phyloP scores from a whole-genome alignment of 345 rosid genomes.

The Brassica cretica region DNA sequence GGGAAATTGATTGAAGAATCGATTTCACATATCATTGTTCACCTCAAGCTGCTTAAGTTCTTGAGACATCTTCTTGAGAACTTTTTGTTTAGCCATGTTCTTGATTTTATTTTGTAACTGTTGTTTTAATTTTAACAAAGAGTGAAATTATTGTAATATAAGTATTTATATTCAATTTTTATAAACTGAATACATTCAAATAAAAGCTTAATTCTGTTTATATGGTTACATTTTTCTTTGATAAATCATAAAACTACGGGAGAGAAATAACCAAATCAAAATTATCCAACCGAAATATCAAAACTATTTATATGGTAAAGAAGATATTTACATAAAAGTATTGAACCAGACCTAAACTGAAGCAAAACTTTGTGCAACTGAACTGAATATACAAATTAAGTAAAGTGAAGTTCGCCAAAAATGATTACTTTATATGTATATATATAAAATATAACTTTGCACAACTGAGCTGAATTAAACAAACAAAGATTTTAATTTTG shows the following conservation, averaged over 20 bases:
- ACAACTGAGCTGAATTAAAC: background rate
- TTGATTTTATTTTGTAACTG: conserved; percentile 13
- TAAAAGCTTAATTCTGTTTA: background rate
- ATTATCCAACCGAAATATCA: background rate
- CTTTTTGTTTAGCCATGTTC: conserved; percentile 8
- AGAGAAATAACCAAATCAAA: background rate
- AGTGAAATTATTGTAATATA: background rate
- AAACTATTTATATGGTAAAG: background rate
- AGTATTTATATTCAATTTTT: conserved; percentile 2
- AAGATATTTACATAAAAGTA: background rate
- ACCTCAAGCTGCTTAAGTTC: conserved; percentile 22
- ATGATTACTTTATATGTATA: background rate
- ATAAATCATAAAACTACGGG: background rate
- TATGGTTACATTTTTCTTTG: background rate
- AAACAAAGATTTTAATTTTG: background rate
- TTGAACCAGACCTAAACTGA: background rate
- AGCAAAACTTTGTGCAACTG: background rate
- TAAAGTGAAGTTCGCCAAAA: background rate
- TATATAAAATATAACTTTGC: background rate
- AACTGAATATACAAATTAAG: background rate
- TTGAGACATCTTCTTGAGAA: conserved; percentile 23
- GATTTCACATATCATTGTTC: conserved; percentile 10
- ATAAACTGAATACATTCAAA: background rate
- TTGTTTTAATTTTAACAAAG: background rate
- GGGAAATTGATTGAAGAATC: background rate